Conservation (phyloP, 192 early-diverging fungal species). For the Cladochytrium replicatum region DNA sequence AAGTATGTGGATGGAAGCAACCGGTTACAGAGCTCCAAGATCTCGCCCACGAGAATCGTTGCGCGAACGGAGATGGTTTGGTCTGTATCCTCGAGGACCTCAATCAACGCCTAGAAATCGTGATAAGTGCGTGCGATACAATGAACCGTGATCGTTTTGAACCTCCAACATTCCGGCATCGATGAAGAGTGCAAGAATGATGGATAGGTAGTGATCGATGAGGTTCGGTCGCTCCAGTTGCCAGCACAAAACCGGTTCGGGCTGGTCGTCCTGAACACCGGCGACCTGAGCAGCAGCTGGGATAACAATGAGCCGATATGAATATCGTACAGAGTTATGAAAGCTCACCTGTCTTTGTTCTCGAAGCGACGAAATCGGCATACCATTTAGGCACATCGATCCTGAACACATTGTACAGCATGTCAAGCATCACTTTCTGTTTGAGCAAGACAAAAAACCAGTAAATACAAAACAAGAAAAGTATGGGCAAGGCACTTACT, state of each 20-base stretch:
- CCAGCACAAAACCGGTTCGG: constrained; percentile 1
- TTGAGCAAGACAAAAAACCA: neutral
- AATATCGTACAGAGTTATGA: neutral
- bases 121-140: no score
- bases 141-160: no score
- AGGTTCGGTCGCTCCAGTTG: constrained; percentile 50
- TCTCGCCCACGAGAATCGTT: constrained; percentile 63
- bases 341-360: constrained; percentile 7
- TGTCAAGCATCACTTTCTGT: constrained; percentile 69
- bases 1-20: constrained; percentile 51
- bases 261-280: constrained; percentile 1
- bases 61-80: constrained; percentile 51
- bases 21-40: constrained; percentile 59
- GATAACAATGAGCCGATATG: constrained; percentile 15
- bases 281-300: constrained; percentile 14
- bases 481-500: neutral
- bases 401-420: constrained; percentile 71
- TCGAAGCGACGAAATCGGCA: constrained; percentile 15
- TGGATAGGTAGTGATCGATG: constrained; percentile 57
- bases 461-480: constrained; percentile 8
- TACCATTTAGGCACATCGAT: constrained; percentile 53
- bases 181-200: constrained; percentile 66
- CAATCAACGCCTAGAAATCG: constrained; percentile 49
- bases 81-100: constrained; percentile 53
- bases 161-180: constrained; percentile 55